Evolutionary conservation across 2,329 filamentous ascomycete species (phyloP).

Genomic region (Phialemoniopsis sp.): DNA sequence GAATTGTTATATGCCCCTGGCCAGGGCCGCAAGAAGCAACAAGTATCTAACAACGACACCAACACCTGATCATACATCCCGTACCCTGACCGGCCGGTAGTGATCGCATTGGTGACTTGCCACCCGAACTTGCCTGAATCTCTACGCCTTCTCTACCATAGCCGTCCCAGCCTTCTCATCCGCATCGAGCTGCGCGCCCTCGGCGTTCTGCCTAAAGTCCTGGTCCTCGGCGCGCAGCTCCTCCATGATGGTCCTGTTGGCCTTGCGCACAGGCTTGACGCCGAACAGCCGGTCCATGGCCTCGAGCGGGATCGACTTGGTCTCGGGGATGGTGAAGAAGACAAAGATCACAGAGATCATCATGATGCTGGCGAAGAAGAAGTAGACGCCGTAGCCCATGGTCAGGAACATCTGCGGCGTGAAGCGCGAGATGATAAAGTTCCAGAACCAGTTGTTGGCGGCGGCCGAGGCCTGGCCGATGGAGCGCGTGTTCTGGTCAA

Average conservation of each 20-base stretch:
- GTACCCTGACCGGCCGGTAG: too few species aligned
- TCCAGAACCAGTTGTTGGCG: slow-evolving; percentile 69
- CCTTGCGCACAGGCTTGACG: not conserved
- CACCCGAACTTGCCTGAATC: too few species aligned
- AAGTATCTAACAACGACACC: too few species aligned
- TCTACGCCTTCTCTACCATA: too few species aligned
- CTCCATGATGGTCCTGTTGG: slow-evolving; percentile 20
- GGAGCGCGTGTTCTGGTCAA: slow-evolving; percentile 60
- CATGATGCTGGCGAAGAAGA: slow-evolving; percentile 65
- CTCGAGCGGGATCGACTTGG: slow-evolving; percentile 62
- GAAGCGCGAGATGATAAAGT: slow-evolving; percentile 66
- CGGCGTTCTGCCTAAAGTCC: slow-evolving; percentile 2
- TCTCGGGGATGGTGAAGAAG: slow-evolving; percentile 62
- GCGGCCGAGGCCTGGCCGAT: slow-evolving; percentile 70
- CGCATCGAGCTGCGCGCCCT: too few species aligned
- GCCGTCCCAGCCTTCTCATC: too few species aligned
- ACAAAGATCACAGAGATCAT: slow-evolving; percentile 53
- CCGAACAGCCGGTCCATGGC: slow-evolving; percentile 58
- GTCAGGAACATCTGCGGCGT: slow-evolving; percentile 60
- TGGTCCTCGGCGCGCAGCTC: slow-evolving; percentile 30
- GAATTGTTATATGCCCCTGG: too few species aligned
- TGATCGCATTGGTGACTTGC: too few species aligned
- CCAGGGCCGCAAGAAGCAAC: too few species aligned
- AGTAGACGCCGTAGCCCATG: slow-evolving; percentile 62
- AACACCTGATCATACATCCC: too few species aligned